These are phyloP conservation scores for Strigomonas culicis DNA, from an alignment of 208 protist species.

Conservation along the genomic window DNA sequence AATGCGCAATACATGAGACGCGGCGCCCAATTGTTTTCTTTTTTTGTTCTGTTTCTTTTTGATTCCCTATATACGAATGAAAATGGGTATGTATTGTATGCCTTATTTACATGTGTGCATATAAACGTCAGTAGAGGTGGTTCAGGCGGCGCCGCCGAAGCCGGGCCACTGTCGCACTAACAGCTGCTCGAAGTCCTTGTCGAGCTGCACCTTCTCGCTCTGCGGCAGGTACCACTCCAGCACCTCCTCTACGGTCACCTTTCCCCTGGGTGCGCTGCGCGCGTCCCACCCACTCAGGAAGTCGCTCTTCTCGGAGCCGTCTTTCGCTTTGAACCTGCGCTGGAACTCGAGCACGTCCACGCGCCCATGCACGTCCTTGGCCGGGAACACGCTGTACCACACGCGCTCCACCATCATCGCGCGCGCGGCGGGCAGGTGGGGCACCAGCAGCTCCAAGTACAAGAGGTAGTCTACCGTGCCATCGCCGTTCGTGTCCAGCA, in stretches of 20 bases:
- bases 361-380: slow-evolving; percentile 37
- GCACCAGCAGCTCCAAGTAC: slow-evolving; percentile 59
- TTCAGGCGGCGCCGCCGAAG: slow-evolving; percentile 12
- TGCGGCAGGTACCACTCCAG: slow-evolving; percentile 74
- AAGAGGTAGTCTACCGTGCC: slow-evolving; percentile 65
- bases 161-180: slow-evolving; percentile 59
- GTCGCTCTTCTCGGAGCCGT: slow-evolving; percentile 55
- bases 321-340: slow-evolving; percentile 40
- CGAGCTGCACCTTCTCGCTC: slow-evolving; percentile 37
- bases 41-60: not conserved
- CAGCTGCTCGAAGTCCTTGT: slow-evolving; percentile 66
- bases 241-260: slow-evolving; percentile 48
- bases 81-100: not conserved
- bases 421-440: slow-evolving; percentile 42
- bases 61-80: not conserved
- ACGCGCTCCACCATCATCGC: slow-evolving; percentile 76
- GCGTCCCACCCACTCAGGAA: slow-evolving; percentile 86
- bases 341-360: slow-evolving; percentile 68
- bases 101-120: not conserved
- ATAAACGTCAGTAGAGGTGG: not conserved
- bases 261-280: slow-evolving; percentile 34
- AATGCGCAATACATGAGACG: no score
- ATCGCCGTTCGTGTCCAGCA: slow-evolving; percentile 73
- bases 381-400: slow-evolving; percentile 48
- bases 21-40: no score